Evolutionary conservation across 176 grass and related monocot species (phyloP).

Genomic region (Aegilops umbellulata): DNA sequence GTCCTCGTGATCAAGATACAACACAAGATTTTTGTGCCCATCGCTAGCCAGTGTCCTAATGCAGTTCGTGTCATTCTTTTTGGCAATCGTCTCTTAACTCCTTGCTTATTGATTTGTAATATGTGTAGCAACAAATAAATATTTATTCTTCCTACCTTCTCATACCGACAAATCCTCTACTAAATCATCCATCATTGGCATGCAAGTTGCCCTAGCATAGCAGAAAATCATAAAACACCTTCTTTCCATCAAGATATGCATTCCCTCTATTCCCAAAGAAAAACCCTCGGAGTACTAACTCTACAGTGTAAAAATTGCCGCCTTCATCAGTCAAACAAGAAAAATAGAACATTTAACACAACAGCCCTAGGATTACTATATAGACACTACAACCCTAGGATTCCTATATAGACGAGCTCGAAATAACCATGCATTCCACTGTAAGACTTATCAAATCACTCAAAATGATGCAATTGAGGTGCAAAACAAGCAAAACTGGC

Average conservation of each 20-base stretch:
- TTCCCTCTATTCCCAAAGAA: neutral
- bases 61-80: no score
- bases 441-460: neutral
- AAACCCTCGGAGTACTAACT: neutral
- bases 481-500: neutral
- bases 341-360: neutral
- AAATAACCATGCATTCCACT: neutral
- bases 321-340: neutral
- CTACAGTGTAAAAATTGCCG: neutral
- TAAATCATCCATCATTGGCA: neutral
- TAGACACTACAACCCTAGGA: neutral
- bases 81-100: no score
- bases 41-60: no score
- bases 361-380: neutral
- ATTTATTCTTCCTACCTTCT: no score
- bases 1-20: no score
- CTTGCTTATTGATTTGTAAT: no score
- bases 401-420: neutral
- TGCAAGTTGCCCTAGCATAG: neutral
- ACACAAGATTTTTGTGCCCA: no score
- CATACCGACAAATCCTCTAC: neutral
- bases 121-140: no score
- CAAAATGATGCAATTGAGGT: neutral
- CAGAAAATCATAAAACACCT: neutral
- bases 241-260: neutral